phyloP scores from a whole-genome alignment of 1,284 basidiomycete genomes.

The Rhodotorula mucilaginosa region DNA sequence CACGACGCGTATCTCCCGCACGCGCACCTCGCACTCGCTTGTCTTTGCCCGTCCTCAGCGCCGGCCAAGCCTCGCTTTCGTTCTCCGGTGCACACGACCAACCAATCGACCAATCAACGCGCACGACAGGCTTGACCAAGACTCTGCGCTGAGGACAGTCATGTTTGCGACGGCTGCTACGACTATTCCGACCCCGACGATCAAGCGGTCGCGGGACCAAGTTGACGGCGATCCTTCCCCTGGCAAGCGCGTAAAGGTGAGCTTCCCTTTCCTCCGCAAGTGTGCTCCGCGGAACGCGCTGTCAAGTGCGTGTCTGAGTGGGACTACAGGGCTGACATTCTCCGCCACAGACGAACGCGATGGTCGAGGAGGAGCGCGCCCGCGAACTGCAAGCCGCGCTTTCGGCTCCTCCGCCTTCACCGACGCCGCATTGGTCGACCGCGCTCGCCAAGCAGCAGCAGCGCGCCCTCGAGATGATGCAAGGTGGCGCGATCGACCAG shows the following conservation, averaged over 20 bases:
- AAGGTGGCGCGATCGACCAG: conserved; percentile 7
- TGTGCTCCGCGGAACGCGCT: background rate
- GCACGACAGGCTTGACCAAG: too few species aligned
- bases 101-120: too few species aligned
- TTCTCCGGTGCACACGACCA: too few species aligned
- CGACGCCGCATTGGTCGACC: conserved; percentile 13
- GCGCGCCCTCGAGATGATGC: conserved; percentile 20
- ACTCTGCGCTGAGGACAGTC: background rate
- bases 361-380: background rate
- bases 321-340: background rate
- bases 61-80: too few species aligned
- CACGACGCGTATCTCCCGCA: too few species aligned
- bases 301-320: background rate
- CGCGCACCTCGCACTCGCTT: too few species aligned
- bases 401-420: conserved; percentile 2
- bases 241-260: conserved; percentile 21
- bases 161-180: background rate
- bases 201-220: conserved; percentile 22
- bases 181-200: background rate
- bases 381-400: background rate
- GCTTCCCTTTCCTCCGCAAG: background rate
- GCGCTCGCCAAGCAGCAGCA: conserved; percentile 24
- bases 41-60: too few species aligned
- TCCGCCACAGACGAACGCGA: conserved; percentile 3
- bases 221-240: conserved; percentile 4